These are phyloP conservation scores for Phytophthora ramorum DNA, from an alignment of 352 stramenopile species.

Conservation along the genomic window DNA sequence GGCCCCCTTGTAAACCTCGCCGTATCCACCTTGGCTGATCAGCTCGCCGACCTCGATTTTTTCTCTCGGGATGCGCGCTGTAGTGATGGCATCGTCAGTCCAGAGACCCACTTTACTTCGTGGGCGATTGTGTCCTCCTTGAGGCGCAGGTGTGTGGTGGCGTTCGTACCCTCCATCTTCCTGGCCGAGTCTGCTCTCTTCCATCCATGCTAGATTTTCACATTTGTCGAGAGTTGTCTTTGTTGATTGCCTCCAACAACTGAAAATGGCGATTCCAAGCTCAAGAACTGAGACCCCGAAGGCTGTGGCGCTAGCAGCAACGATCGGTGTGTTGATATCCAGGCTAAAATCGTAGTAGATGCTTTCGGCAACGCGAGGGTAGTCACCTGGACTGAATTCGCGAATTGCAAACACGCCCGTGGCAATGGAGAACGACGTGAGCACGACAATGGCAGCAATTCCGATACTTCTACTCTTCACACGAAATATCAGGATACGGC, in stretches of 20 bases:
- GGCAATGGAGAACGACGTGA: constrained; percentile 1
- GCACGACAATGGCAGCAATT: background rate
- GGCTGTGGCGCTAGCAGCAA: background rate
- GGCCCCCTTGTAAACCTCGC: constrained; percentile 52
- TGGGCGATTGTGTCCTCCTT: background rate
- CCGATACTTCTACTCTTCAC: background rate
- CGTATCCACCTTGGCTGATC: constrained; percentile 55
- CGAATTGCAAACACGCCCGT: background rate
- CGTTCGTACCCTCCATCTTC: background rate
- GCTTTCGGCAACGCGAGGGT: background rate
- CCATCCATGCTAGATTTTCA: background rate
- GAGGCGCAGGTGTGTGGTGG: background rate
- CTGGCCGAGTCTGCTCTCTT: background rate
- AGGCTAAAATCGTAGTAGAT: background rate
- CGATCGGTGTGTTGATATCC: background rate
- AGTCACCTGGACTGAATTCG: background rate
- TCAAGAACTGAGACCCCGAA: constrained; percentile 1
- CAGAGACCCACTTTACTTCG: background rate
- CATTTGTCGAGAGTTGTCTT: background rate
- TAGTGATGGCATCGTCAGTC: constrained; percentile 2
- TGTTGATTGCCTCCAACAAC: background rate
- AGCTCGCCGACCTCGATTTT: constrained; percentile 47
- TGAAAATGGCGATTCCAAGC: background rate
- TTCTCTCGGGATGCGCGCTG: constrained; percentile 32
- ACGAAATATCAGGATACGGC: background rate